Percentiles rank a stretch among this genome's conserved stretches.
Evolutionary conservation across 1,284 basidiomycete genomes (phyloP).

Genomic region (Sporisorium graminicola): DNA sequence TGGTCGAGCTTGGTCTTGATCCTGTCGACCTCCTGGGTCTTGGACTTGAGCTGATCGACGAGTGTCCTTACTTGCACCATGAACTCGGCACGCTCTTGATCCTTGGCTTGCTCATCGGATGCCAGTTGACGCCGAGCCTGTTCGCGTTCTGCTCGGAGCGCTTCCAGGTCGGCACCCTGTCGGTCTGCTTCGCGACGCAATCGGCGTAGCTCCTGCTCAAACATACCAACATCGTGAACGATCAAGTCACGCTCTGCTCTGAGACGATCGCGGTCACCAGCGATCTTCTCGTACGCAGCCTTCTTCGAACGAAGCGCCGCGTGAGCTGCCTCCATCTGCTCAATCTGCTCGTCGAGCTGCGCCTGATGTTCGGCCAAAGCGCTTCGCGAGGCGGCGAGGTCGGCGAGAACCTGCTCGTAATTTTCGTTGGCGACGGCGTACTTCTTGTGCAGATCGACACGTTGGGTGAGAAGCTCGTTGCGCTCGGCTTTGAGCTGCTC

Average conservation of each 20-base stretch:
- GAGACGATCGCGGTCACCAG: slow-evolving; percentile 52
- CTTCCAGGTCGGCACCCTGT: slow-evolving; percentile 53
- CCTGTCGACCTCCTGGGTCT: slow-evolving; percentile 28
- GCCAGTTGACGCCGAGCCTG: slow-evolving; percentile 22
- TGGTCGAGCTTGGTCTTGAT: slow-evolving; percentile 44
- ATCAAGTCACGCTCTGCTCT: slow-evolving; percentile 47
- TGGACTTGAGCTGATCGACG: slow-evolving; percentile 40
- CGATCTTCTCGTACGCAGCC: slow-evolving; percentile 32
- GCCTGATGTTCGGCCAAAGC: slow-evolving; percentile 50
- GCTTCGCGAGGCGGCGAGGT: slow-evolving; percentile 33
- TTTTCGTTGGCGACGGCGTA: slow-evolving; percentile 46
- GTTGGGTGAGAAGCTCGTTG: slow-evolving; percentile 40
- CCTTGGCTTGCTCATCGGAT: slow-evolving; percentile 23
- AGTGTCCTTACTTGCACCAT: slow-evolving; percentile 32
- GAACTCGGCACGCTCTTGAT: slow-evolving; percentile 30
- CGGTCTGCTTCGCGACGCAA: slow-evolving; percentile 47
- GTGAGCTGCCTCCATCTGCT: slow-evolving; percentile 52
- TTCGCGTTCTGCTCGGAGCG: slow-evolving; percentile 41
- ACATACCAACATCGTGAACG: slow-evolving; percentile 50
- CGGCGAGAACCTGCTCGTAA: slow-evolving; percentile 39
- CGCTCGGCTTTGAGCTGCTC: slow-evolving; percentile 46
- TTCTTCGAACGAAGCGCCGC: slow-evolving; percentile 42
- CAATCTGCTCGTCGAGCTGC: slow-evolving; percentile 60
- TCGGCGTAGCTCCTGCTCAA: slow-evolving; percentile 49
- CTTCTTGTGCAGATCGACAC: slow-evolving; percentile 42